These are phyloP conservation scores for Pythium insidiosum DNA, from an alignment of 352 stramenopile species.

Conservation along the genomic window DNA sequence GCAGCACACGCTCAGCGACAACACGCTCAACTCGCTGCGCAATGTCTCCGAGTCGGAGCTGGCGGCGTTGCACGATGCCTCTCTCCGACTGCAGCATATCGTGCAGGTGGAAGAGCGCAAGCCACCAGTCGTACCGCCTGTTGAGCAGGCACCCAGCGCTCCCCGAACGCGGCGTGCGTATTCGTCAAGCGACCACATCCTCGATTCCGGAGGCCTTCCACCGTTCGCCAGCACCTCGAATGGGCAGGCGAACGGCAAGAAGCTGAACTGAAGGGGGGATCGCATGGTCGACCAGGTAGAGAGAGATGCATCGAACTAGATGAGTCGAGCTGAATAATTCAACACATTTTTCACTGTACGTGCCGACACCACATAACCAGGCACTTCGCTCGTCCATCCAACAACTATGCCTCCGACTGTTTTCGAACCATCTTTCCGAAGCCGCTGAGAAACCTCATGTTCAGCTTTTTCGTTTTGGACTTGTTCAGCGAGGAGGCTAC, in stretches of 20 bases:
- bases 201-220: conserved; percentile 11
- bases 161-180: conserved; percentile 13
- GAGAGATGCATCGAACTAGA: too few species aligned
- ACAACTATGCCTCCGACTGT: conserved; percentile 15
- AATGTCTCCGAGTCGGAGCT: conserved; percentile 33
- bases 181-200: conserved; percentile 20
- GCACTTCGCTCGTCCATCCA: too few species aligned
- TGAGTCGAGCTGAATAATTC: too few species aligned
- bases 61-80: conserved; percentile 24
- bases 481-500: too few species aligned
- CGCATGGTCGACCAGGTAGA: background rate
- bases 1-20: conserved; percentile 25
- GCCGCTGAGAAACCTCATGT: conserved; percentile 67
- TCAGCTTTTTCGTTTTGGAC: conserved; percentile 68
- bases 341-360: too few species aligned
- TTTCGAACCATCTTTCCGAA: conserved; percentile 24
- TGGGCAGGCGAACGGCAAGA: background rate
- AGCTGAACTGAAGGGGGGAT: background rate
- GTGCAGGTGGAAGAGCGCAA: conserved; percentile 14
- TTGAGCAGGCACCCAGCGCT: conserved; percentile 2
- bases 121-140: background rate
- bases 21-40: conserved; percentile 21
- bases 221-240: conserved; percentile 14
- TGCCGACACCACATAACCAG: too few species aligned
- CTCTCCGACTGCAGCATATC: conserved; percentile 20